Evolutionary conservation across 2,329 filamentous ascomycete genomes (phyloP), one percentile per base, ranked within the genome.

Genomic region (Cladophialophora exuberans): DNA sequence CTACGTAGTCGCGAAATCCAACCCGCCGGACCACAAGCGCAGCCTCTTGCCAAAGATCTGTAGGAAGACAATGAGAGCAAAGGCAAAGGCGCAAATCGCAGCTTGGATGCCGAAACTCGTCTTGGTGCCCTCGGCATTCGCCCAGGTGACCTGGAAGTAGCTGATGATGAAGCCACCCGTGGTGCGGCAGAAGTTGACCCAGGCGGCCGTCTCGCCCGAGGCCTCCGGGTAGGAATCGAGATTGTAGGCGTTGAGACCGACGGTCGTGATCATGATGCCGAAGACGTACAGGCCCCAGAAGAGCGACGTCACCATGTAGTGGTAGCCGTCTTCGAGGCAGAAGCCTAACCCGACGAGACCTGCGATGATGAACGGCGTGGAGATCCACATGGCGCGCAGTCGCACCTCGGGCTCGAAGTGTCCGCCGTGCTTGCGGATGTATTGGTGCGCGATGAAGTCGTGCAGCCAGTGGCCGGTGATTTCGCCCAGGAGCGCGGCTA

Each of bases 351-450:
- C 64, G 3, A 81, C 72, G 1, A 83, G 68, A 0, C 80, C 80
- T 1, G 73, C 62, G 2, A 79, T 59, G 67, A 83, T 79, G 61
- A 82, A 74, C 0, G 77, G 73, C 3, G 78, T 71, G 1, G 75
- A 70, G 17, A 81, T 54, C 62, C 74, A 78, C 50, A 78, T 73
- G 36, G 76, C 76, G 6, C 71, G 66, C 11, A 84, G 74, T 4
- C 82, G 77, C 4, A 74, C 77, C 66, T 85, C 82, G 36, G 83
- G 80, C 61, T 83, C 79, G 46, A 85, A 80, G 44, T 70, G 73
- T n/a, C 80, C 80, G 4, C 72, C 65, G 66, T 83, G 76, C 2
- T 67, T 65, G 6, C 67, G 65, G 26, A 79, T 76, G 59, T 79
- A 79, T 22, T 70, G 65, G 9, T 64, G 69, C 4, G 78, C 77